Evolutionary conservation across 768 basidiomycete species (phyloP).

Genomic region (Sporobolomyces phaffii): DNA sequence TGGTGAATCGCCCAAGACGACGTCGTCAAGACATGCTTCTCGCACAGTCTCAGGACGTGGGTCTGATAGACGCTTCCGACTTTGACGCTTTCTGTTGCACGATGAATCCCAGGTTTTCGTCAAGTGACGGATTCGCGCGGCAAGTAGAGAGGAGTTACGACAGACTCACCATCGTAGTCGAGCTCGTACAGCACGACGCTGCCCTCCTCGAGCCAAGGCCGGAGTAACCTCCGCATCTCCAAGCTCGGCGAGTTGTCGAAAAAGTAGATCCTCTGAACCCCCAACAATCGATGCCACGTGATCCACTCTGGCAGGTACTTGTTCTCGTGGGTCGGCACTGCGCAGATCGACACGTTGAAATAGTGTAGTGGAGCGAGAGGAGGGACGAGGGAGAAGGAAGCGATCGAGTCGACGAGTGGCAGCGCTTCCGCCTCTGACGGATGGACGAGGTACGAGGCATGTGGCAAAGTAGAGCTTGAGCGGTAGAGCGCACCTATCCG

Average conservation of each 20-base stretch:
- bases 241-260: conserved; percentile 24
- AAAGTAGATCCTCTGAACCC: conserved; percentile 31
- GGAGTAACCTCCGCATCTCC: conserved; percentile 20
- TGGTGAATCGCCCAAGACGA: conserved; percentile 27
- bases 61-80: conserved; percentile 25
- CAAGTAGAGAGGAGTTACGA: too few relatives aligned
- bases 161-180: conserved; percentile 20
- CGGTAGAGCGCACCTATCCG: conserved; percentile 8
- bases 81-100: conserved; percentile 9
- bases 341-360: conserved; percentile 31
- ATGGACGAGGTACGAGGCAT: background rate
- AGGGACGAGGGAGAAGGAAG: conserved; percentile 15
- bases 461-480: background rate
- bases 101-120: background rate
- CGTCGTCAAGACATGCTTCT: conserved; percentile 17
- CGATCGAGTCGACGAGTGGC: conserved; percentile 21
- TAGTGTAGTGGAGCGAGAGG: background rate
- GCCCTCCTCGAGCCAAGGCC: conserved; percentile 34
- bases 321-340: conserved; percentile 32
- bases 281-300: conserved; percentile 31
- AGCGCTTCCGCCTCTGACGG: conserved; percentile 4
- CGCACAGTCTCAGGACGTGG: conserved; percentile 29
- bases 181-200: conserved; percentile 31
- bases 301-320: conserved; percentile 36
- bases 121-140: too few relatives aligned